Evolutionary conservation across 352 stramenopile genomes (phyloP), one percentile per base, ranked within the genome.

Genomic region (Phytopythium delawarense): DNA sequence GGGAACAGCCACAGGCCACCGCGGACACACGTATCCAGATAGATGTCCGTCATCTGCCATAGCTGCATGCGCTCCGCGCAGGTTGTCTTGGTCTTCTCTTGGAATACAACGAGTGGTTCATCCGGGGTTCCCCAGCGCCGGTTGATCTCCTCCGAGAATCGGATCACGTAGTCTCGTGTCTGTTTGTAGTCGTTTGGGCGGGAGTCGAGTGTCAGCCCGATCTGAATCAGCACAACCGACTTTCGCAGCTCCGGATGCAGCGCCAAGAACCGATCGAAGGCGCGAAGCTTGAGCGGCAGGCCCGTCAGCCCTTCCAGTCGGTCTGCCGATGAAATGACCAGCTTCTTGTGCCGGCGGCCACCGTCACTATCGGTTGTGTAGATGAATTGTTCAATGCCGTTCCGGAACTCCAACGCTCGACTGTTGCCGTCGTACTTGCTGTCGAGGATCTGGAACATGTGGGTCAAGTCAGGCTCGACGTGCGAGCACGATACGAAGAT

Each of bases 401-500:
- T 62, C 30, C 66, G 67, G 48, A 83, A 80, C 23, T 51, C 49
- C 6, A 69, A 39, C 0, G 74, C 65, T 15, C 56, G 57, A 4
- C 15, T n/a, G 16, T 78, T 64, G n/a, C 73, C 63, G 4, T 74
- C 67, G 23, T 85, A 76, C 54, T 83, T 78, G 34, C 74, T 69
- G 42, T 84, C 79, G 13, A 89, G 46, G 65, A 92, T 92, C 45
- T 73, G 75, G 54, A 91, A 71, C 30, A 94, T 63, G 66, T 87
- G 78, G 6, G 62, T 80, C 64, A 88, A 67, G 71, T 99, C 96
- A 7, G 98, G 89, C 61, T 98, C 96, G 40, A 98, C 97, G 79
- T 99, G 97, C 37, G 98, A 98, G 74, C 88, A 98, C 25, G 95
- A 98, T 18, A 99, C 84, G 55, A 89, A 78, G n/a, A 99, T 92